phyloP scores from a whole-genome alignment of 2,329 filamentous ascomycete species.

The Botryotinia narcissicola region DNA sequence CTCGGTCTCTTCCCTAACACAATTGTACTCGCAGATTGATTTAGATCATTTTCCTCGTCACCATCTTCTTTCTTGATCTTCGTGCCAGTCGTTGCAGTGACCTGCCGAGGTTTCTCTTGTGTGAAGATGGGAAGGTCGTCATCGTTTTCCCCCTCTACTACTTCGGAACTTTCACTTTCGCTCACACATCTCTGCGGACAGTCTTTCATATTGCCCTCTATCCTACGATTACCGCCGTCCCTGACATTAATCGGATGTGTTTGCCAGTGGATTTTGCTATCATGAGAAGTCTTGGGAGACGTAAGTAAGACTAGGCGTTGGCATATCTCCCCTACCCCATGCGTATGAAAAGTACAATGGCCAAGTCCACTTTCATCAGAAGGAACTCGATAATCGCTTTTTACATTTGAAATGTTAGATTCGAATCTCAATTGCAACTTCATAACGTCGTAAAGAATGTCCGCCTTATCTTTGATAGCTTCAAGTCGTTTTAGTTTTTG shows the following conservation, averaged over 20 bases:
- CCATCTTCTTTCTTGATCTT: not conserved
- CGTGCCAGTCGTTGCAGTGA: no score
- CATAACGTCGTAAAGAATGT: constrained; percentile 15
- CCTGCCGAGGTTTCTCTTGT: not conserved
- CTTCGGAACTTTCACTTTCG: not conserved
- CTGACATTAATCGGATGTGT: not conserved
- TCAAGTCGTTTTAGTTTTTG: constrained; percentile 4
- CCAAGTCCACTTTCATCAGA: not conserved
- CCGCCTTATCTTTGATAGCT: constrained; percentile 3
- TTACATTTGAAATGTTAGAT: not conserved
- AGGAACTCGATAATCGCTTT: constrained; percentile 8
- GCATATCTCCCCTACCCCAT: not conserved
- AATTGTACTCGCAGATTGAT: not conserved
- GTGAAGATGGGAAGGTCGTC: not conserved
- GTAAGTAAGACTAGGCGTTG: not conserved
- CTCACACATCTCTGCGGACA: not conserved
- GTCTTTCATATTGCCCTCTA: not conserved
- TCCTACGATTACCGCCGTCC: not conserved
- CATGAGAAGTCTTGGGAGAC: not conserved
- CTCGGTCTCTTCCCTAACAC: not conserved
- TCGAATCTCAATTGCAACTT: constrained; percentile 8
- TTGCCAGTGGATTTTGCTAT: no score
- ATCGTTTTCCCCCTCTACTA: not conserved
- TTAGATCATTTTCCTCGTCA: not conserved
- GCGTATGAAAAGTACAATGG: constrained; percentile 16